phyloP scores from a whole-genome alignment of 495 filamentous ascomycete genomes.

The Lineolata rhizophorae region DNA sequence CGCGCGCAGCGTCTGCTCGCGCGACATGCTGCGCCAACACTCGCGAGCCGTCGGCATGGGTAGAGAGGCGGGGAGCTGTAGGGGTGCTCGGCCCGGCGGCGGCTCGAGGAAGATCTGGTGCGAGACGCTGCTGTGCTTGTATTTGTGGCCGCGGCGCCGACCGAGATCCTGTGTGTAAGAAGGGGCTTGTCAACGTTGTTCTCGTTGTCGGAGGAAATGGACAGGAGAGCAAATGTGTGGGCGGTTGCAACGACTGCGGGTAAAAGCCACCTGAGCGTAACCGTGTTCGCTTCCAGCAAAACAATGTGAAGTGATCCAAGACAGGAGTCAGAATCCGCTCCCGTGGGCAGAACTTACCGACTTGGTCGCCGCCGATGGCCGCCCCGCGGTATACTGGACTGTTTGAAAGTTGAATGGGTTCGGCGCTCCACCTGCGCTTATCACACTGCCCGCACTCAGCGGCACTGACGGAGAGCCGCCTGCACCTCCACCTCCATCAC shows the following conservation, averaged over 20 bases:
- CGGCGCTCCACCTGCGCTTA: not conserved
- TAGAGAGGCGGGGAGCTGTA: constrained; percentile 77
- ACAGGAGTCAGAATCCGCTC: too few species aligned
- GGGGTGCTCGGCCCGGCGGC: constrained; percentile 52
- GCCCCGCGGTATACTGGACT: constrained; percentile 34
- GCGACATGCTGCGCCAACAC: constrained; percentile 65
- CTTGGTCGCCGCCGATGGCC: constrained; percentile 52
- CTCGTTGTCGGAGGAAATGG: too few species aligned
- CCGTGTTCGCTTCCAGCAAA: too few species aligned
- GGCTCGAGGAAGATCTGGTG: constrained; percentile 95
- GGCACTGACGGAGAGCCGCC: not conserved
- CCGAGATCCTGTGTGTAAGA: constrained; percentile 34
- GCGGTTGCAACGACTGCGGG: too few species aligned
- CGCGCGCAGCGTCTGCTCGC: constrained; percentile 58
- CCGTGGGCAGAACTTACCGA: too few species aligned
- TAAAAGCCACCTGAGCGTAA: too few species aligned
- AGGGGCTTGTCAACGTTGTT: too few species aligned
- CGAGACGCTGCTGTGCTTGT: constrained; percentile 91
- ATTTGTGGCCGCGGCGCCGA: constrained; percentile 85
- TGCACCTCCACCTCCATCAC: not conserved
- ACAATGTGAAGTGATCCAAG: too few species aligned
- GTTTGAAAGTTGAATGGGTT: constrained; percentile 89
- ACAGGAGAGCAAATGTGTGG: too few species aligned
- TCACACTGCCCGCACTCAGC: not conserved
- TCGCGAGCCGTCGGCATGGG: constrained; percentile 83